phyloP scores from a whole-genome alignment of 192 early-diverging fungal genomes.

The Obelidium mucronatum region DNA sequence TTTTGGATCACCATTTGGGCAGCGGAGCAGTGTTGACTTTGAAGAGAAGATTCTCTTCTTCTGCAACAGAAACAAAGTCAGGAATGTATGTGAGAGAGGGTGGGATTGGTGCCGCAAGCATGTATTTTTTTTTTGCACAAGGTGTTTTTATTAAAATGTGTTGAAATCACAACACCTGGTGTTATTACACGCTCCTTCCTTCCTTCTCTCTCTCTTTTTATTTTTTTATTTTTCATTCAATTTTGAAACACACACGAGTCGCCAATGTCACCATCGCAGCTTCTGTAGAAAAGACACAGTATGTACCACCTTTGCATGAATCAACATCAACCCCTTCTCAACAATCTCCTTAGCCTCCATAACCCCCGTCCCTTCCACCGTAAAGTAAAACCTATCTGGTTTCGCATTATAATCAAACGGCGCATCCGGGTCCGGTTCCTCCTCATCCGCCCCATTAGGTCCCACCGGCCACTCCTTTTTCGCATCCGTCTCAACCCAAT shows the following conservation, averaged over 20 bases:
- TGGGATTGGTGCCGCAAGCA: background rate
- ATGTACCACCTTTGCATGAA: slow-evolving; percentile 51
- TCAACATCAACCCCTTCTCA: slow-evolving; percentile 44
- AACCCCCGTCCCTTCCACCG: slow-evolving; percentile 58
- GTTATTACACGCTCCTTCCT: too few relatives aligned
- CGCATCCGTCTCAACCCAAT: slow-evolving; percentile 86
- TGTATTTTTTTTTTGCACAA: background rate
- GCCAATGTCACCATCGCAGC: slow-evolving; percentile 21
- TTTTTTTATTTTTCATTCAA: too few relatives aligned
- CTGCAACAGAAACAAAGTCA: slow-evolving; percentile 36
- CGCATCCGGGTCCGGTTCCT: slow-evolving; percentile 34
- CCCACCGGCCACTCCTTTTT: slow-evolving; percentile 76
- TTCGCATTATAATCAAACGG: slow-evolving; percentile 65
- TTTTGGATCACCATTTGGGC: slow-evolving; percentile 26
- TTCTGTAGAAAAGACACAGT: slow-evolving; percentile 23
- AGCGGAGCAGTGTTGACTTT: slow-evolving; percentile 28
- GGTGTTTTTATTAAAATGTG: too few relatives aligned
- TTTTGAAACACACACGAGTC: background rate
- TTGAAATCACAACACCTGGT: too few relatives aligned
- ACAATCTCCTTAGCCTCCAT: slow-evolving; percentile 55
- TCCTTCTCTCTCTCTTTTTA: too few relatives aligned
- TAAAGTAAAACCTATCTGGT: slow-evolving; percentile 62
- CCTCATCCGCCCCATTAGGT: slow-evolving; percentile 47
- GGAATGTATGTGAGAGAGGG: slow-evolving; percentile 30
- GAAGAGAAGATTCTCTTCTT: slow-evolving; percentile 21